phyloP scores from a whole-genome alignment of 1,139 yeast genomes.

The Pichia sp. region DNA sequence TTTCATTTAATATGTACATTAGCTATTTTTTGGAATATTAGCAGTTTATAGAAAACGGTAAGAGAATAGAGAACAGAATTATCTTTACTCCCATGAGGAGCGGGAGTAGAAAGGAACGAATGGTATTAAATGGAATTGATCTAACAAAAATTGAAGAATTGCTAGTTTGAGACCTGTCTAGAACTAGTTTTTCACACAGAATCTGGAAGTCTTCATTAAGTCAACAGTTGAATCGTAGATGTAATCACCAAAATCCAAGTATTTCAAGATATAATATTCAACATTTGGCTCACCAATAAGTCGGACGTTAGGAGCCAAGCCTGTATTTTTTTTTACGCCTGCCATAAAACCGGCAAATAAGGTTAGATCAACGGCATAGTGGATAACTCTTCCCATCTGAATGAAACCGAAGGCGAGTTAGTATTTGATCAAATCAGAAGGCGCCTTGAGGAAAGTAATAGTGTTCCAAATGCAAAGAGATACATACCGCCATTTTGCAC shows the following conservation, averaged over 20 bases:
- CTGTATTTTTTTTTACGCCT: constrained; percentile 84
- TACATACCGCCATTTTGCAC: too few relatives aligned
- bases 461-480: too few relatives aligned
- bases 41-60: background rate
- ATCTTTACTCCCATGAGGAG: too few relatives aligned
- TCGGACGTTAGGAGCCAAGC: constrained; percentile 49
- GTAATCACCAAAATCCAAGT: constrained; percentile 81
- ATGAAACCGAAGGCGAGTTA: background rate
- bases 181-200: constrained; percentile 53
- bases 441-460: background rate
- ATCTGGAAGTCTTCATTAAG: constrained; percentile 62
- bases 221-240: constrained; percentile 70
- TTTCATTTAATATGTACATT: too few relatives aligned
- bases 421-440: background rate
- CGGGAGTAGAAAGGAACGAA: too few relatives aligned
- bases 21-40: too few relatives aligned
- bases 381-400: constrained; percentile 40
- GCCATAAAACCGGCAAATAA: constrained; percentile 80
- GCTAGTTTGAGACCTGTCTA: too few relatives aligned
- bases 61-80: background rate
- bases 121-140: too few relatives aligned
- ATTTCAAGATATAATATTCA: constrained; percentile 53
- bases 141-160: too few relatives aligned
- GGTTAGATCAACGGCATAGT: constrained; percentile 65
- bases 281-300: constrained; percentile 40